Base-by-base conservation (phyloP, 2,329 filamentous ascomycete genomes). In the Byssochlamys sp. region DNA sequence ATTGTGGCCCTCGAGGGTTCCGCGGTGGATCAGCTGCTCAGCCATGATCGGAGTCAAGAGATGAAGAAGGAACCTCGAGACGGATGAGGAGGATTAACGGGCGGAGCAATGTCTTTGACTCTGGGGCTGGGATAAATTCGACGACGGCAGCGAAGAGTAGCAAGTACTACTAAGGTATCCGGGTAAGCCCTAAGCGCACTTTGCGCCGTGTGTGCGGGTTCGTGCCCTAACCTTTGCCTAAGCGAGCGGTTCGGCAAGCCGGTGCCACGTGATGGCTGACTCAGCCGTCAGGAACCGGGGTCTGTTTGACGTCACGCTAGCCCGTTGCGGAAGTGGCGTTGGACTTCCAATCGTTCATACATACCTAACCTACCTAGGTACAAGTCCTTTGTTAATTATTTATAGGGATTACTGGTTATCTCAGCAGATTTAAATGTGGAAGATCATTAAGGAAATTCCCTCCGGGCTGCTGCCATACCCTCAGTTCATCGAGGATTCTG, bases 1-100 rank as follows among this genome's bases (percentile, higher is more conserved):
- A 84, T 89, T 94, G 87, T 97, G 92, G 87, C 92, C 92, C 88
- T 94, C 90, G 79, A 95, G 89, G 84, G 89, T 94, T 79, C 90
- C 90, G 84, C 92, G 91, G 81, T 94, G 88, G 83, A 95, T 90
- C 79, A 94, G 84, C 85, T 92, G 88, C 85, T 94, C 89, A 84
- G 88, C 87, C 89, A 94, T 94, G 75, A 74, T 75, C 67, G 69
- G 69, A 72, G 67, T 73, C 66, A 65, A 65, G 70, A 68, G 68
- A 68, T 67, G 69, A 71, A 71, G 67, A 68, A 69, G 65, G 67
- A 67, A 67, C 66, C 68, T 69, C 66, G 71, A 70, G 66, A 67
- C 65, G 68, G 70, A 65, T 61, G 65, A 65, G 65, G 63, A 68
- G 63, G 67, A 67, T 66, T 66, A 67, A 67, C 64, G 71, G 71